Conservation (phyloP, 2,329 filamentous ascomycete species). For the Verticillium longisporum region DNA sequence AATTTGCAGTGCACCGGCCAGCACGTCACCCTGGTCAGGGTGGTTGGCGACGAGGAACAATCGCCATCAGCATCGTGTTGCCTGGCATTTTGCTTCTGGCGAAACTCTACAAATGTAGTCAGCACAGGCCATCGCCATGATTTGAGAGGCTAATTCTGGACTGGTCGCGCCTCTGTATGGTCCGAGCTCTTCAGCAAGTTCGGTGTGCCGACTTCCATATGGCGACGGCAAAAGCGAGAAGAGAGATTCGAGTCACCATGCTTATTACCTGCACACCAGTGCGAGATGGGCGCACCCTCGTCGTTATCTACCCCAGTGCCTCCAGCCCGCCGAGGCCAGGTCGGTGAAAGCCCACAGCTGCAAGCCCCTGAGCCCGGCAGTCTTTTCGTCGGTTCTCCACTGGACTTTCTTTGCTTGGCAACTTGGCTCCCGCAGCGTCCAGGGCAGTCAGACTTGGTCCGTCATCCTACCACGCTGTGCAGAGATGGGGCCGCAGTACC, state of each 20-base stretch:
- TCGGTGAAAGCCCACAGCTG: slow-evolving; percentile 12
- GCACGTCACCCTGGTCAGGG: neutral
- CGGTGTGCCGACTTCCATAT: neutral
- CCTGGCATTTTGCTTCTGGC: neutral
- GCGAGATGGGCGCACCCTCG: slow-evolving; percentile 7
- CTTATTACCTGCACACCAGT: neutral
- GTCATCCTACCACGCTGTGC: neutral
- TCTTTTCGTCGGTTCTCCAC: neutral
- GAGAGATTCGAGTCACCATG: neutral
- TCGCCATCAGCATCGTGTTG: neutral
- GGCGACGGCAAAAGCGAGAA: neutral
- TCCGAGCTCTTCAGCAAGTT: neutral
- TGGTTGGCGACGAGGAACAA: neutral
- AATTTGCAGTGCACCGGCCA: neutral
- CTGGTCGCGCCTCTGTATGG: neutral
- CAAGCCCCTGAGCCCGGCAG: neutral
- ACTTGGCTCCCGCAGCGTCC: neutral
- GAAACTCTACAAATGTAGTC: neutral
- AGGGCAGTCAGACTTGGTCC: neutral
- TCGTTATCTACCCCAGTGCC: slow-evolving; percentile 10
- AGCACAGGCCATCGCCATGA: neutral
- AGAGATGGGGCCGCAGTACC: neutral
- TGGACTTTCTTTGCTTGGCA: neutral
- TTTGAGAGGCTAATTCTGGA: slow-evolving; percentile 1
- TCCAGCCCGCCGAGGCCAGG: slow-evolving; percentile 8